Base-by-base conservation (phyloP, 2,329 filamentous ascomycete species). In the Phoma herbarum region DNA sequence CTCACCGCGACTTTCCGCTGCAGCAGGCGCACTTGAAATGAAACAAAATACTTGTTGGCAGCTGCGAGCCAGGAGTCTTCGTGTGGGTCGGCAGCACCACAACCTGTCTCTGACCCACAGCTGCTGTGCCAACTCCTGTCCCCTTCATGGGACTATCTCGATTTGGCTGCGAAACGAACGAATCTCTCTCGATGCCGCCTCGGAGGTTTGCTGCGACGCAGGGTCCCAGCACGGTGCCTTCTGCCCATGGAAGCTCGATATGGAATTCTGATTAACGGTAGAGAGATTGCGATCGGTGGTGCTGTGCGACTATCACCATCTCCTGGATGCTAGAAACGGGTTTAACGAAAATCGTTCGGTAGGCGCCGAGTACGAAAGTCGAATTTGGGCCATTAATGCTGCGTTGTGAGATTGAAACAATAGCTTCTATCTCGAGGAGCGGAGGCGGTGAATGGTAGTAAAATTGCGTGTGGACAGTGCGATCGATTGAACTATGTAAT, bases 401-500 rank as follows among this genome's bases (percentile, higher is more conserved):
- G 41, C 12, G 22, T 46, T 8, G 33, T 33, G 42, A 52, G 22
- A 47, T 29, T 52, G 43, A 44, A 37, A 28, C 42, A 41, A 35
- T 33, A 48, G 11, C 14, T 20, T 26, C 14, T 48, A 22, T 23
- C 29, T 23, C 28, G 22, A 14, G 28, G n/a, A 14, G 23, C n/a
- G n/a, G 28, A 37, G 44, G 49, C 56, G 56, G 39, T 41, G 47
- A 47, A 18, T 33, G 44, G 8, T 20, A 45, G 43, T 33, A 16
- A 58, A 50, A 58, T 58, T 53, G 39, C 37, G 39, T 49, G 50
- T 54, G 50, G 56, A 59, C 45, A 59, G 39, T 59, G 56, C 56
- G 33, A 59, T 59, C 46, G 56, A 59, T 59, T 59, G 31, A 46
- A 54, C 50, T 59, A 59, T 59, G 56, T 59, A 54, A 51, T 59